Percentiles rank a stretch among this genome's conserved stretches.
These are phyloP conservation scores for Vanrija pseudolonga DNA, from an alignment of 1,284 basidiomycete genomes.

Conservation along the genomic window DNA sequence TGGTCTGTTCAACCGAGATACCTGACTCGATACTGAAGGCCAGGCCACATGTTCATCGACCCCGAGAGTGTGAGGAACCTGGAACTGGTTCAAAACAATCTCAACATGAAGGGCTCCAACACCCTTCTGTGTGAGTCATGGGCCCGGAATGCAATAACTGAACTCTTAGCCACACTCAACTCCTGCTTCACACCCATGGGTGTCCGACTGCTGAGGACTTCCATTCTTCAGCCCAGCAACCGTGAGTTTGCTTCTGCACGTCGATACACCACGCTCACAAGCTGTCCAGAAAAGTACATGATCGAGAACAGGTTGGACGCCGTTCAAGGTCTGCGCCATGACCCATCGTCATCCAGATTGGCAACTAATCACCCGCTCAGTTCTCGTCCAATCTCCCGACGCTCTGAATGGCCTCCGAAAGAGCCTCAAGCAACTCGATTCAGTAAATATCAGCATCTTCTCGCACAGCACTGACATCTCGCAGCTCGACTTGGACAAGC, in stretches of 20 bases:
- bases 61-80: constrained; percentile 78
- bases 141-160: neutral
- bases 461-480: constrained; percentile 14
- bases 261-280: neutral
- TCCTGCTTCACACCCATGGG: constrained; percentile 87
- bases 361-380: constrained; percentile 47
- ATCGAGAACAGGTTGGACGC: constrained; percentile 78
- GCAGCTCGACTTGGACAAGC: constrained; percentile 78
- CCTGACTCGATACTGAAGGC: neutral
- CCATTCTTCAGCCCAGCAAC: constrained; percentile 77
- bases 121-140: constrained; percentile 64
- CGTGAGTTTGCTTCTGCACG: constrained; percentile 49
- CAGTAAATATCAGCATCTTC: constrained; percentile 14
- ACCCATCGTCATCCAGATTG: neutral
- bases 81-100: constrained; percentile 75
- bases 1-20: constrained; percentile 37
- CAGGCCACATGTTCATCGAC: constrained; percentile 90
- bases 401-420: constrained; percentile 65
- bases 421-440: constrained; percentile 66
- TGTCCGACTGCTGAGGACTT: constrained; percentile 68
- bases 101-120: constrained; percentile 62
- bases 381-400: constrained; percentile 71
- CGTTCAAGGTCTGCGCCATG: constrained; percentile 69
- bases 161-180: constrained; percentile 59
- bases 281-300: constrained; percentile 55